phyloP scores from a whole-genome alignment of 169 alveolate genomes.

The Blepharisma undulans region DNA sequence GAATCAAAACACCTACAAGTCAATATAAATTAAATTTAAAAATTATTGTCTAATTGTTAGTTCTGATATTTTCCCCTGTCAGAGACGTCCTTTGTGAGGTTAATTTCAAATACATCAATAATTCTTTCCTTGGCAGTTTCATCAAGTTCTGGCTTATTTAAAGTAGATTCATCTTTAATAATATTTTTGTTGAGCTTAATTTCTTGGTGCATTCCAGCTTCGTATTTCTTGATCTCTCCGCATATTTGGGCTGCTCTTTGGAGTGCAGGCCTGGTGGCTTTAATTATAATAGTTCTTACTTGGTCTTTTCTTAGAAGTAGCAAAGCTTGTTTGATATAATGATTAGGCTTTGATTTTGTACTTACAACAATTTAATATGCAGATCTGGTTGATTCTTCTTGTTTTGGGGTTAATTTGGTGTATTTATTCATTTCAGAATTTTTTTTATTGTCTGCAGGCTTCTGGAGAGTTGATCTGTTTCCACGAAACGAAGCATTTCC shows the following conservation, averaged over 20 bases:
- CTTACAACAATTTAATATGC: no score
- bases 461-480: no score
- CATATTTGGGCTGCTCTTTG: constrained; percentile 33
- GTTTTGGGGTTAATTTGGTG: no score
- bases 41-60: no score
- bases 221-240: constrained; percentile 27
- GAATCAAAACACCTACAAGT: no score
- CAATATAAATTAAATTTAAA: no score
- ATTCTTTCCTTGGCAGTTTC: constrained; percentile 7
- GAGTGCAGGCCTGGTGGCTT: constrained; percentile 40
- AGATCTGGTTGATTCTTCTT: no score
- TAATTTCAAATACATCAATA: constrained; percentile 29
- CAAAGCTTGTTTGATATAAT: not conserved
- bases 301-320: not conserved
- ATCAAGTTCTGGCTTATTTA: constrained; percentile 6
- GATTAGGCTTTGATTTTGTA: constrained; percentile 1
- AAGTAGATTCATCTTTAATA: not conserved
- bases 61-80: no score
- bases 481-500: no score
- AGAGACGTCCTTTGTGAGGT: constrained; percentile 16
- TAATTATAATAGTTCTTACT: constrained; percentile 2
- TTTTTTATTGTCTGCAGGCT: no score
- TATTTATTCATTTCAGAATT: no score
- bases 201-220: constrained; percentile 39
- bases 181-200: not conserved